Evolutionary conservation across 805 yeast species (phyloP).

Genomic region (Priceomyces haplophilus): DNA sequence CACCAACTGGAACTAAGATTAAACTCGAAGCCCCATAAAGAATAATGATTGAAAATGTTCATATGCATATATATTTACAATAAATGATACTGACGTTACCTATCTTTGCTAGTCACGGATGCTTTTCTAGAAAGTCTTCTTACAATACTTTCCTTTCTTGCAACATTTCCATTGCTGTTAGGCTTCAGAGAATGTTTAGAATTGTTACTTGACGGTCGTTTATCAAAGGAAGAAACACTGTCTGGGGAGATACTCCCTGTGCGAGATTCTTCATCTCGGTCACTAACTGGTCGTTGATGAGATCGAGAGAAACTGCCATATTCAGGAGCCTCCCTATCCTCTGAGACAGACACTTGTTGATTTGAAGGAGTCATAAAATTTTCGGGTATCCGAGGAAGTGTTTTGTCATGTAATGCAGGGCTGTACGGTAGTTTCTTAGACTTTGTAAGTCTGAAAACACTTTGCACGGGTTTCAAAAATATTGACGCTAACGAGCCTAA

Average conservation of each 20-base stretch:
- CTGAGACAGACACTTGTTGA: background rate
- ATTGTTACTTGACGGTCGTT: background rate
- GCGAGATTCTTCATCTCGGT: background rate
- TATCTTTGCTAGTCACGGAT: conserved; percentile 7
- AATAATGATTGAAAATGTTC: too few species aligned
- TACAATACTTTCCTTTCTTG: conserved; percentile 18
- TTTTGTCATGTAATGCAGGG: conserved; percentile 35
- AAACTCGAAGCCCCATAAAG: too few species aligned
- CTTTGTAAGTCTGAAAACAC: conserved; percentile 68
- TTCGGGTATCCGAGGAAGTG: conserved; percentile 6
- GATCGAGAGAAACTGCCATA: background rate
- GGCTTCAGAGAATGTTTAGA: background rate
- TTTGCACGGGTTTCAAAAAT: conserved; percentile 79
- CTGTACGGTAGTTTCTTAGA: conserved; percentile 48
- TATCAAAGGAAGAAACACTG: background rate
- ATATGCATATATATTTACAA: background rate
- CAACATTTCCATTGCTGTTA: background rate
- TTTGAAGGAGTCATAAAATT: background rate
- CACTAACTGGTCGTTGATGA: background rate
- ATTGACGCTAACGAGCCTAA: conserved; percentile 82
- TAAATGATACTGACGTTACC: background rate
- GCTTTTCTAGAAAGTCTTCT: conserved; percentile 34
- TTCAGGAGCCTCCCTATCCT: background rate
- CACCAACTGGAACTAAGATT: background rate
- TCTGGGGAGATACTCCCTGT: background rate